Evolutionary conservation across 768 basidiomycete genomes (phyloP), one percentile per base, ranked within the genome.

Genomic region (Lentinula aciculospora): DNA sequence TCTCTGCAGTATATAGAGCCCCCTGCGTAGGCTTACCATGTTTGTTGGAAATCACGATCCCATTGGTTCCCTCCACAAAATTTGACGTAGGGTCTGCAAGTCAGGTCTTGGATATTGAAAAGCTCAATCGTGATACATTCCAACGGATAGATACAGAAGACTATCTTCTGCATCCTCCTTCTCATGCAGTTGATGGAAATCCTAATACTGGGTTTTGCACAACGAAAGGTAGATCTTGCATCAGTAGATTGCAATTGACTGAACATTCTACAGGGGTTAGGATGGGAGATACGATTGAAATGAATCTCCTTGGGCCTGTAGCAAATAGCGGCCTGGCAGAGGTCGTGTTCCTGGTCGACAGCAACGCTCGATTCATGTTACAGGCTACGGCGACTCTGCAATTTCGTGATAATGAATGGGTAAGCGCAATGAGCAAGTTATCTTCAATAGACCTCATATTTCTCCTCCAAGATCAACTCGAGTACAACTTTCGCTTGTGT

Each of bases 121-220:
- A 59, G 34, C 65, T 60, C 34, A 76, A 76, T 53, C 62, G 66
- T 7, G 51, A 61, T 19, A 40, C 55, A 12, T 63, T 85, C 21
- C 76, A 74, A 12, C 64, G 68, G 27, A 63, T 68, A 25, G 64
- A 64, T 21, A 69, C 65, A 47, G 44, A 60, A 15, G 66, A 75
- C 62, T 84, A 82, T 63, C 60, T 80, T 37, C 59, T 65, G 2
- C 71, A 77, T 66, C 69, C 84, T 27, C 74, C 76, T 25, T 83
- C 81, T 12, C 69, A 72, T 64, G 85, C 83, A 3, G 84, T 85
- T 4, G 85, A 88, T 69, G 76, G 78, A 6, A 63, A 72, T n/a
- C 61, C 65, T 3, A 66, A 68, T 8, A 84, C 83, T 31, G 74
- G 68, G 0, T 88, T 87, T 63, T 72, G 71, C 32, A 84, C 82